Base-by-base conservation (phyloP, 371 early-diverging fungal species). In the Sporodiniella umbellata region DNA sequence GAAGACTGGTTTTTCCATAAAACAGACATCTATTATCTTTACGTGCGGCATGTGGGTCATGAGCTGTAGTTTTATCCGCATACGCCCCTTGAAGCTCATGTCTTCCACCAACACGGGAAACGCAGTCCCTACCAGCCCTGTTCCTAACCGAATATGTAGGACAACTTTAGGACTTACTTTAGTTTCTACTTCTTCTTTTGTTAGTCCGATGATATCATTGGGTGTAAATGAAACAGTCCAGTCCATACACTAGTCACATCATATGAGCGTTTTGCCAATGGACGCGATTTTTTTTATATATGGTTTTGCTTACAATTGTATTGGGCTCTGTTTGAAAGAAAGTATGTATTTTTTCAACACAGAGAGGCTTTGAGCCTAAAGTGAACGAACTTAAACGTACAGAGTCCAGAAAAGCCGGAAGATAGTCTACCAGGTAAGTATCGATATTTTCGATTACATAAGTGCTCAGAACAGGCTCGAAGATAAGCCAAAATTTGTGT, bases 361-460 rank as follows among this genome's bases (percentile, higher is more conserved):
- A 79, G 21, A 99, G 97, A 11, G 99, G 86, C 56, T 90, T 90
- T 14, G 94, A 93, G 14, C 99, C 99, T 53, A 99, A 79, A 2
- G 99, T 99, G 64, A 99, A 96, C 17, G 90, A 88, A 6, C 95
- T 86, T 21, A 99, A 79, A 17, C 84, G 75, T 33, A 99, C 76
- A 15, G 91, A 89, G 56, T 94, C 95, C 47, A 98, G 66, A 68
- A 98, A 94, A 1, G 84, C 79, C 0, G 98, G 96, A 28, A 88
- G 84, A 46, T 83, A 85, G 37, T 90, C 85, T 2, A 80, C 86
- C 39, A 96, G 64, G 35, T 88, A 77, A 17, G 73, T 72, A 71
- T 92, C 88, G 33, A 88, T 83, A 19, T 77, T 79, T 38, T 83
- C 85, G 23, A 88, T 81, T 18, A 95, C 81, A 28, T 81, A 79